Conservation (phyloP, 129 eudicot species). For the Scalesia atractyloides region DNA sequence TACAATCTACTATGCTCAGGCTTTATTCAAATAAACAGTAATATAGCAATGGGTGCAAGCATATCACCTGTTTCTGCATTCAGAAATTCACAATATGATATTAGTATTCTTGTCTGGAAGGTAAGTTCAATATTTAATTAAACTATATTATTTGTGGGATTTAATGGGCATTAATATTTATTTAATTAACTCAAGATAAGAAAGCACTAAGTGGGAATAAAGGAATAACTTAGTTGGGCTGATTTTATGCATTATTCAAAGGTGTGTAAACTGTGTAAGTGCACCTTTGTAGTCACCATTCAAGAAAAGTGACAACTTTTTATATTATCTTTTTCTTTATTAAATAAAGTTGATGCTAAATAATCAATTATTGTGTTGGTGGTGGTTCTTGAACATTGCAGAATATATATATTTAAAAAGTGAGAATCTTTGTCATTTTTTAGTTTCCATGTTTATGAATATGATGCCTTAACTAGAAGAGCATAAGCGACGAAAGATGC, state of each 20-base stretch:
- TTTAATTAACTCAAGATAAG: conserved; percentile 20
- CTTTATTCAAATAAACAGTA: conserved; percentile 84
- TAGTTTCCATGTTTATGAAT: conserved; percentile 26
- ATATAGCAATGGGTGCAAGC: conserved; percentile 98
- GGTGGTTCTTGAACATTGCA: conserved; percentile 27
- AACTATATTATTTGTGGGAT: conserved; percentile 17
- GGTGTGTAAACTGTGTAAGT: conserved; percentile 15
- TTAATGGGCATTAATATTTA: conserved; percentile 21
- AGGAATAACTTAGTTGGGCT: conserved; percentile 28
- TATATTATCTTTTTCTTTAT: conserved; percentile 29
- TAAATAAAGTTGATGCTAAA: conserved; percentile 30
- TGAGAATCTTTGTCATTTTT: conserved; percentile 32
- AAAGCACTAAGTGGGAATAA: conserved; percentile 25
- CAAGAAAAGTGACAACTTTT: conserved; percentile 35
- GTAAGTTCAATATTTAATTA: conserved; percentile 49
- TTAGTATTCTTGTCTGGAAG: conserved; percentile 94
- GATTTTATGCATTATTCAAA: conserved; percentile 40
- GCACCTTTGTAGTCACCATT: conserved; percentile 29
- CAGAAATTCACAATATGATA: conserved; percentile 76
- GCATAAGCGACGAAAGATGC: background rate
- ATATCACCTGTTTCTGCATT: conserved; percentile 89
- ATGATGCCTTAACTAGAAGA: background rate
- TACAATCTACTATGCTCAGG: conserved; percentile 94
- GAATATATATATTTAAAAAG: conserved; percentile 22
- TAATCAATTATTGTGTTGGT: conserved; percentile 35